These are phyloP conservation scores for Scytalidium lignicola DNA, from an alignment of 2,329 filamentous ascomycete genomes.

Conservation along the genomic window DNA sequence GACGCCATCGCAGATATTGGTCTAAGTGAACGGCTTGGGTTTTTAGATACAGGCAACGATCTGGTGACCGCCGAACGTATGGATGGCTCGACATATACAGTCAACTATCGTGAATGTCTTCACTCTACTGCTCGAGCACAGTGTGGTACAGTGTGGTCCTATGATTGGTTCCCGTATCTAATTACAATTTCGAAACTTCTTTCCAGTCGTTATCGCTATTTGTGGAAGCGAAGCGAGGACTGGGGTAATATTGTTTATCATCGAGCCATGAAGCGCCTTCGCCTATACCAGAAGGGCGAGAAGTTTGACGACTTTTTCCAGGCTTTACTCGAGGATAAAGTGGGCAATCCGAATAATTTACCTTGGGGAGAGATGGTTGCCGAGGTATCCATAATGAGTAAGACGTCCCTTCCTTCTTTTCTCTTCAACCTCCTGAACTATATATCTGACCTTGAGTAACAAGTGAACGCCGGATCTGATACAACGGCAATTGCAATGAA, in stretches of 20 bases:
- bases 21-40: conserved; percentile 41
- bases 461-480: conserved; percentile 37
- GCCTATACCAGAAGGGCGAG: conserved; percentile 43
- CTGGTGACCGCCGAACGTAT: conserved; percentile 34
- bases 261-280: conserved; percentile 35
- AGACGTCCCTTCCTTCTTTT: no score
- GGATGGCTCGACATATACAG: conserved; percentile 39
- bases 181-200: no score
- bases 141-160: conserved; percentile 42
- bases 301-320: conserved; percentile 54
- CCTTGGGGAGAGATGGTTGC: conserved; percentile 53
- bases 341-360: conserved; percentile 34
- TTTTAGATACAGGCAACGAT: conserved; percentile 44
- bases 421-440: no score
- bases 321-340: conserved; percentile 42
- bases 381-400: conserved; percentile 47
- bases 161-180: conserved; percentile 43
- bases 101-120: conserved; percentile 41
- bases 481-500: conserved; percentile 45
- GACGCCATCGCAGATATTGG: conserved; percentile 52
- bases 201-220: conserved; percentile 32
- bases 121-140: conserved; percentile 46
- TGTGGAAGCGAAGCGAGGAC: conserved; percentile 33
- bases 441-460: no score
- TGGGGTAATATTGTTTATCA: conserved; percentile 41